Evolutionary conservation across 225 moss, liverwort and hornwort species (phyloP).

Genomic region (Anthoceros angustus): DNA sequence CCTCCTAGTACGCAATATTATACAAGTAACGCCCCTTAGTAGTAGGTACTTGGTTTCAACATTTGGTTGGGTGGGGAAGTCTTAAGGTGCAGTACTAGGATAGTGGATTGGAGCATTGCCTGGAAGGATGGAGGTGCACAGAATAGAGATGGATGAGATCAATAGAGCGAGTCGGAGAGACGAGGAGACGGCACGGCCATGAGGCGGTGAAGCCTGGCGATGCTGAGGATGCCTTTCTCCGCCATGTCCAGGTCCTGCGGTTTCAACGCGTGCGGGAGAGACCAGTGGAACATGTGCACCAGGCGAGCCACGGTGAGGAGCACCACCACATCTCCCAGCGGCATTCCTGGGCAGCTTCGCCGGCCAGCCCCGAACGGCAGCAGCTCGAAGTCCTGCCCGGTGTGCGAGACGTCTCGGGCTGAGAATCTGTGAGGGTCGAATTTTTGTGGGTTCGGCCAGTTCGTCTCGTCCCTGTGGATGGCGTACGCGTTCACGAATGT

Average conservation of each 20-base stretch:
- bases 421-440: not conserved
- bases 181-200: too few relatives aligned
- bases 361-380: not conserved
- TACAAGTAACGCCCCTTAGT: too few relatives aligned
- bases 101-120: too few relatives aligned
- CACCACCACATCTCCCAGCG: not conserved
- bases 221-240: not conserved
- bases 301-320: not conserved
- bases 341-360: not conserved
- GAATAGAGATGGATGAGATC: too few relatives aligned
- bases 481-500: not conserved
- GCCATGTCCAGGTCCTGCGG: not conserved
- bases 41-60: too few relatives aligned
- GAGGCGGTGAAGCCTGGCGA: too few relatives aligned
- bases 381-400: conserved; percentile 3
- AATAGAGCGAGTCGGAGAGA: too few relatives aligned
- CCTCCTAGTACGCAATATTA: too few relatives aligned
- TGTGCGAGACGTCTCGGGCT: not conserved
- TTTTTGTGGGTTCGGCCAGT: not conserved
- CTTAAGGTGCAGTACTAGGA: too few relatives aligned
- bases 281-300: not conserved
- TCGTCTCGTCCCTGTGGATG: not conserved
- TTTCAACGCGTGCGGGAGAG: not conserved
- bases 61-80: too few relatives aligned
- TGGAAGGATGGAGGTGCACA: too few relatives aligned